Base-by-base conservation (phyloP, 2,329 filamentous ascomycete species). In the Nannizzia gypsea region DNA sequence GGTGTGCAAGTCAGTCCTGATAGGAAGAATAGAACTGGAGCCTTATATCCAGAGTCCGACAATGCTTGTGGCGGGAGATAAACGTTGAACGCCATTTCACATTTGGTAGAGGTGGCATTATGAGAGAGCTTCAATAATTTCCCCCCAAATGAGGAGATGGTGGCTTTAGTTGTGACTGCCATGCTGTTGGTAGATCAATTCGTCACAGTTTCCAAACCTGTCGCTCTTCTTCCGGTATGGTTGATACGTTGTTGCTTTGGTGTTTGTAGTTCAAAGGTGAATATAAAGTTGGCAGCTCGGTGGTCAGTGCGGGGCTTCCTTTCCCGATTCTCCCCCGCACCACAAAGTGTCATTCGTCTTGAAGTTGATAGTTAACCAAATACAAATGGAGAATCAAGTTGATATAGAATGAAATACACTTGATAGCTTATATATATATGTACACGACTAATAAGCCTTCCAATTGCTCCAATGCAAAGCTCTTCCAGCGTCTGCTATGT, bases 111-210 rank as follows among this genome's bases (percentile, higher is more conserved):
- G 65, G 81, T 77, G 60, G 91, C 90, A 71, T 86, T 77, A 81
- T 99, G 93, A 67, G 86, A 84, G 63, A 99, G 88, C 81, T 99
- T 97, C 68, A 96, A 83, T 62, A 99, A 87, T 77, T 90, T 90
- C 72, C 93, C 93, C 72, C 91, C 92, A 72, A 96, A 97, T 73
- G 85, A 89, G 78, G 86, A 82, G 75, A 97, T 96, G 64, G 88
- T 89, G 62, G 89, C 87, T 73, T 88, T 95, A 66, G 88, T 95
- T 72, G 88, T 89, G 80, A 97, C 90, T 62, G 87, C 79, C 91
- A 93, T 93, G 64, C 28, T 31, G n/a, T 22, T 36, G 20, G n/a
- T 22, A 11, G 22, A 17, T 2, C 6, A 42, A 15, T 22, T 15
- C 5, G 22, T 26, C 8, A n/a, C 20, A 20, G 15, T 54, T 17